A percentile compares a stretch with the other conserved stretches of the same genome.
These are phyloP conservation scores for Aspergillus avenaceus DNA, from an alignment of 495 filamentous ascomycete species.

Conservation along the genomic window DNA sequence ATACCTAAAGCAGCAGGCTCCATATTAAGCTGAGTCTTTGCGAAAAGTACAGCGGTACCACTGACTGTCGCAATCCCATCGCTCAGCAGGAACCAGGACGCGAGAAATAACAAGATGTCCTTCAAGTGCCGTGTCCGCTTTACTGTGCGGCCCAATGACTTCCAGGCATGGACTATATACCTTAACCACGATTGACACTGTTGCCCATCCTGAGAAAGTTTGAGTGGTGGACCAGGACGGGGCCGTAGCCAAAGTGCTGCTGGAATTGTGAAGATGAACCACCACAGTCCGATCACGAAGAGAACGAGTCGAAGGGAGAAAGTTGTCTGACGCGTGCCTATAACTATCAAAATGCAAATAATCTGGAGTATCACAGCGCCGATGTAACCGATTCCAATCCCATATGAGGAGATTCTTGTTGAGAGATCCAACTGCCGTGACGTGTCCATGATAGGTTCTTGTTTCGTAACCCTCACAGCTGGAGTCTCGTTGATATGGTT, in stretches of 20 bases:
- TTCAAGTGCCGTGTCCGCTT: constrained; percentile 73
- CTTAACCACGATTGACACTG: constrained; percentile 43
- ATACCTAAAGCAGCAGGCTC: constrained; percentile 79
- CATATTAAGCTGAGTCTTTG: constrained; percentile 92
- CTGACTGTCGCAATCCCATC: constrained; percentile 94
- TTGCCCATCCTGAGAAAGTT: constrained; percentile 29
- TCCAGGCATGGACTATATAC: constrained; percentile 82
- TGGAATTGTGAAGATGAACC: constrained; percentile 87
- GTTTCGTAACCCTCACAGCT: constrained; percentile 3
- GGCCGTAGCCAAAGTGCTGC: constrained; percentile 87
- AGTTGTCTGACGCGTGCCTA: constrained; percentile 65
- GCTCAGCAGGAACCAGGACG: constrained; percentile 89
- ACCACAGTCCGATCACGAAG: constrained; percentile 88
- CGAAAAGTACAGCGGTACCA: constrained; percentile 91
- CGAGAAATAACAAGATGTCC: constrained; percentile 83
- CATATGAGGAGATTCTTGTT: constrained; percentile 80
- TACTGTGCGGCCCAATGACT: constrained; percentile 73
- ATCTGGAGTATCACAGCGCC: constrained; percentile 78
- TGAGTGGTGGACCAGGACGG: constrained; percentile 79
- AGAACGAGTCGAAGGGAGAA: constrained; percentile 78
- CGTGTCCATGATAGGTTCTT: constrained; percentile 14
- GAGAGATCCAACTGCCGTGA: constrained; percentile 72
- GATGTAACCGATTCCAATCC: constrained; percentile 86
- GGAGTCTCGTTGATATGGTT: not conserved
- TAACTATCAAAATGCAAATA: constrained; percentile 67